These are phyloP conservation scores for Candolleomyces aberdarensis DNA, from an alignment of 768 basidiomycete species.

Conservation along the genomic window DNA sequence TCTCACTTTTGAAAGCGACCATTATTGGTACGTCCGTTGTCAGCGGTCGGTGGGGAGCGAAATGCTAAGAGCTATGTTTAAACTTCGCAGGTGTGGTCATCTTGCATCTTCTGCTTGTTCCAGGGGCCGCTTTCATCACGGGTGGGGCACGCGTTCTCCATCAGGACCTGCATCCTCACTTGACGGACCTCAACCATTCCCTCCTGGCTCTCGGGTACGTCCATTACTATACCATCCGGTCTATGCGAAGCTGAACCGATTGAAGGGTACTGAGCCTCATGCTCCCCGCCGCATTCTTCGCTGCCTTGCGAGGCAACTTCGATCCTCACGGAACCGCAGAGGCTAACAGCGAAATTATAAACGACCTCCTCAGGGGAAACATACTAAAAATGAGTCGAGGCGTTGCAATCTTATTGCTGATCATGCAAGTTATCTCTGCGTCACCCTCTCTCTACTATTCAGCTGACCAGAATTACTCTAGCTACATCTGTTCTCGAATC, in stretches of 20 bases:
- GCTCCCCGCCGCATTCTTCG: constrained; percentile 66
- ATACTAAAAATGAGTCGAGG: constrained; percentile 67
- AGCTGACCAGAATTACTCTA: constrained; percentile 15
- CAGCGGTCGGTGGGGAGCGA: not conserved
- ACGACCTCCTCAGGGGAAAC: constrained; percentile 38
- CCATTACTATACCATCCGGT: not conserved
- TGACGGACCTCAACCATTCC: constrained; percentile 65
- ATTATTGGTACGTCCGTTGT: constrained; percentile 47
- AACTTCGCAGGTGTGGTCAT: constrained; percentile 55
- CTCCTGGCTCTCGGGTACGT: constrained; percentile 66
- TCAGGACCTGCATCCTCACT: constrained; percentile 65
- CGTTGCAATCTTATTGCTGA: constrained; percentile 57
- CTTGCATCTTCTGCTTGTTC: constrained; percentile 70
- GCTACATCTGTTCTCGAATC: constrained; percentile 65
- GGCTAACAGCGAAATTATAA: constrained; percentile 27
- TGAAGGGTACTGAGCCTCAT: constrained; percentile 59
- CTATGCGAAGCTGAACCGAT: not conserved
- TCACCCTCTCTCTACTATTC: not conserved
- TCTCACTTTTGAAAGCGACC: constrained; percentile 65
- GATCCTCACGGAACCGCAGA: constrained; percentile 12
- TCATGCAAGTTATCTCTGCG: constrained; percentile 43
- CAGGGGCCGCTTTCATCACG: constrained; percentile 66
- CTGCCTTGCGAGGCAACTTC: constrained; percentile 39
- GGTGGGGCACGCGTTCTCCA: constrained; percentile 67
- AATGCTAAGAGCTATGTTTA: not conserved